These are phyloP conservation scores for Pseudoscleropodium purum DNA, from an alignment of 225 moss, liverwort and hornwort species.

Conservation along the genomic window DNA sequence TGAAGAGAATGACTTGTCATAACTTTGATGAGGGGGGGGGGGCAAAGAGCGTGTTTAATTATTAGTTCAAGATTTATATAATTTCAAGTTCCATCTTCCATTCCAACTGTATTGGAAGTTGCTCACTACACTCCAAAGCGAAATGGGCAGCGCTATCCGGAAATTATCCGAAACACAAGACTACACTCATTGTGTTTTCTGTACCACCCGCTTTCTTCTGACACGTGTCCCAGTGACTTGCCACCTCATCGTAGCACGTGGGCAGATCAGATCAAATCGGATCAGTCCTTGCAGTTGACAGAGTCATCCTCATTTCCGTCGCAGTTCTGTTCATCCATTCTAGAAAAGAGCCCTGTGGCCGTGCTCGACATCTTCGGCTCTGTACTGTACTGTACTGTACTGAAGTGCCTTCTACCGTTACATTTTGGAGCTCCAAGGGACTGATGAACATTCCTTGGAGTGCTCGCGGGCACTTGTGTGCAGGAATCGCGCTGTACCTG, in stretches of 20 bases:
- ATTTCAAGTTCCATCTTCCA: not conserved
- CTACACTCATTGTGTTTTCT: conserved; percentile 4
- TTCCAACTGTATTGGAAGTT: not conserved
- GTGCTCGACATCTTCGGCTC: not conserved
- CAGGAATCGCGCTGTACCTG: not conserved
- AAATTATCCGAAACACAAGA: conserved; percentile 12
- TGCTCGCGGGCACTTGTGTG: not conserved
- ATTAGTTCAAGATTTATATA: not conserved
- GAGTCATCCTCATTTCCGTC: not conserved
- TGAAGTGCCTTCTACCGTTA: not conserved
- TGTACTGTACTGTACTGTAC: not conserved
- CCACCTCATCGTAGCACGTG: not conserved
- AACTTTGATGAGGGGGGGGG: no score
- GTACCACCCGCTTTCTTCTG: not conserved
- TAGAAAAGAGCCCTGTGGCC: not conserved
- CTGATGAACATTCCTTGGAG: not conserved
- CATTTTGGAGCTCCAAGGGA: not conserved
- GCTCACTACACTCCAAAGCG: conserved; percentile 1
- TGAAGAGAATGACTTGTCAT: not conserved
- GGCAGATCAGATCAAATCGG: not conserved
- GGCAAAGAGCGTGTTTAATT: not conserved
- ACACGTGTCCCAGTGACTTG: not conserved
- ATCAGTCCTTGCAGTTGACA: not conserved
- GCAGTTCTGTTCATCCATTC: not conserved
- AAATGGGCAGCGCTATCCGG: conserved; percentile 13